Conservation (phyloP, 1,139 yeast genomes). For the Saccharomyces uvarum region DNA sequence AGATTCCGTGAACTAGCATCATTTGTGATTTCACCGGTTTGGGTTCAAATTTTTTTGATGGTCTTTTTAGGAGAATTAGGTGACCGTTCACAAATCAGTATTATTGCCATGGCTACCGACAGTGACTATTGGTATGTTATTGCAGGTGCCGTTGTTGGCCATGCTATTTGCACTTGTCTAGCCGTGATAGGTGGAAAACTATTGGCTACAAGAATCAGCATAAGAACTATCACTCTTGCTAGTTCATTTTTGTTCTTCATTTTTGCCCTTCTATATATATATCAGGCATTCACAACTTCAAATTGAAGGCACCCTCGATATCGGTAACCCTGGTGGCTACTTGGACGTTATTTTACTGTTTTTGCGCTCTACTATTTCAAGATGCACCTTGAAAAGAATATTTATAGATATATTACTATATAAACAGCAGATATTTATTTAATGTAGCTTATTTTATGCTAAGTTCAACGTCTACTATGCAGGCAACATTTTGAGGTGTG, state of each 20-base stretch:
- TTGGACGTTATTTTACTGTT: not conserved
- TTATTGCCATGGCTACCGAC: slow-evolving; percentile 98
- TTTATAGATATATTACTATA: slow-evolving; percentile 1
- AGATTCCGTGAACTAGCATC: slow-evolving; percentile 45
- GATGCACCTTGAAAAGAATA: not conserved
- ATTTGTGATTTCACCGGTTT: slow-evolving; percentile 71
- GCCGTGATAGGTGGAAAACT: slow-evolving; percentile 94
- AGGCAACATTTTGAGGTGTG: not conserved
- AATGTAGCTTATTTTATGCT: not conserved
- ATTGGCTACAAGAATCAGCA: slow-evolving; percentile 78
- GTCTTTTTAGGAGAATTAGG: slow-evolving; percentile 98
- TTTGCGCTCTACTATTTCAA: not conserved
- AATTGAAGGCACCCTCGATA: not conserved
- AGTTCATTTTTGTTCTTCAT: slow-evolving; percentile 82
- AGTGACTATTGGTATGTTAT: slow-evolving; percentile 86
- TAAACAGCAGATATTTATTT: not conserved
- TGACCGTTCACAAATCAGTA: slow-evolving; percentile 94
- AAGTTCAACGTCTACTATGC: not conserved
- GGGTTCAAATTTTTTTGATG: slow-evolving; percentile 94
- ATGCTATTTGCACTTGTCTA: slow-evolving; percentile 77
- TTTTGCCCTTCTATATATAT: slow-evolving; percentile 73
- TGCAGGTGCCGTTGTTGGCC: slow-evolving; percentile 85
- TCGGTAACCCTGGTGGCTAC: not conserved
- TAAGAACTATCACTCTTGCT: slow-evolving; percentile 86
- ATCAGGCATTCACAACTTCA: slow-evolving; percentile 41